Percentiles rank a stretch among this genome's conserved stretches.
Conservation (phyloP, 768 basidiomycete species). For the Suillus alpinus region DNA sequence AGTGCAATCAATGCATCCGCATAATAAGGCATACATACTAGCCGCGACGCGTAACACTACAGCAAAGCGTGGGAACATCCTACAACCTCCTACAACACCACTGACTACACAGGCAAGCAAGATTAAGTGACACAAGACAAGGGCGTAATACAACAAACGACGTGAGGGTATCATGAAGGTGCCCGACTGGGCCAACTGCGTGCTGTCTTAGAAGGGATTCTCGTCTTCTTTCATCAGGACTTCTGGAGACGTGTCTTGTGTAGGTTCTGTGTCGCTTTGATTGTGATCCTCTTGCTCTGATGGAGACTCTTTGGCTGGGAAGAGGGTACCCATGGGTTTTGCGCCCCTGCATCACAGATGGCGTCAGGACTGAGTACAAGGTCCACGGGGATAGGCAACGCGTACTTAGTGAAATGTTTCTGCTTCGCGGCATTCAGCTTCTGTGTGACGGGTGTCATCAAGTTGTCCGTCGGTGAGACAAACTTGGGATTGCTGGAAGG, state of each 20-base stretch:
- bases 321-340: conserved; percentile 60
- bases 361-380: conserved; percentile 8
- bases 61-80: conserved; percentile 26
- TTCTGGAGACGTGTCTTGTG: conserved; percentile 26
- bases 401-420: conserved; percentile 89
- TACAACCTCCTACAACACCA: conserved; percentile 6
- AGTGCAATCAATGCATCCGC: conserved; percentile 1
- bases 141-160: conserved; percentile 23
- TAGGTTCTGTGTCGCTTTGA: conserved; percentile 37
- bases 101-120: conserved; percentile 8
- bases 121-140: conserved; percentile 30
- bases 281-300: conserved; percentile 32
- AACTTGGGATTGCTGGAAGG: conserved; percentile 74
- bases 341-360: conserved; percentile 40
- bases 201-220: conserved; percentile 60
- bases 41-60: conserved; percentile 9
- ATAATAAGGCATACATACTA: conserved; percentile 1
- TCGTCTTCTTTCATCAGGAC: conserved; percentile 51
- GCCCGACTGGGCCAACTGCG: conserved; percentile 11
- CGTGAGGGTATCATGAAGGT: conserved; percentile 15
- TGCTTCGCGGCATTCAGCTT: conserved; percentile 90
- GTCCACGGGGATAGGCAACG: conserved; percentile 11
- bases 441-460: conserved; percentile 91
- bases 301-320: conserved; percentile 41
- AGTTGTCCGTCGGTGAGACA: conserved; percentile 91